phyloP scores from a whole-genome alignment of 1,284 basidiomycete genomes.

The Malassezia caprae region DNA sequence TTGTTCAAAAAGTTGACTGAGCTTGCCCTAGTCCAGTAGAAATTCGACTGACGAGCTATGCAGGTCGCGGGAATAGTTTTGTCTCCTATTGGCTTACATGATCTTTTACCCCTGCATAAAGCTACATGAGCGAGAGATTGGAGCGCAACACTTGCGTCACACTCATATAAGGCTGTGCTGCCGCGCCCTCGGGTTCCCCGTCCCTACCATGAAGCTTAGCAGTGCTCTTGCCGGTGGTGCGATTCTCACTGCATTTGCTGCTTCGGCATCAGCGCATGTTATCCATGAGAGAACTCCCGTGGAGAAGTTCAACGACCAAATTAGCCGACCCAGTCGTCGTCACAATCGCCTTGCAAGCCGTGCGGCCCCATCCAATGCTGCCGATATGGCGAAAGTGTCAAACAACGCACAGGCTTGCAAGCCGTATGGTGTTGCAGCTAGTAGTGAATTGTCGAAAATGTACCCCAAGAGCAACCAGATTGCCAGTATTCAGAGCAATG shows the following conservation, averaged over 20 bases:
- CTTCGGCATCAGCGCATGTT: not conserved
- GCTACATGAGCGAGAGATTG: not conserved
- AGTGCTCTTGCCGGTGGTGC: not conserved
- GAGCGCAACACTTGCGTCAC: not conserved
- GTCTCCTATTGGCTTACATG: not conserved
- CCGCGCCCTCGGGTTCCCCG: no score
- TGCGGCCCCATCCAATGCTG: not conserved
- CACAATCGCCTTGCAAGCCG: not conserved
- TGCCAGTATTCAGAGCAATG: slow-evolving; percentile 2
- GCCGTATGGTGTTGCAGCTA: not conserved
- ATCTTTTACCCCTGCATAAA: not conserved
- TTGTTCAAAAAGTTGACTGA: no score
- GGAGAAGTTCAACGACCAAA: not conserved
- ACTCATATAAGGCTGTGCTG: not conserved
- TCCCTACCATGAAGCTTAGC: not conserved
- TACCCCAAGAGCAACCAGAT: slow-evolving; percentile 25
- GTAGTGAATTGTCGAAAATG: slow-evolving; percentile 16
- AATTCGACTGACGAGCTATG: not conserved
- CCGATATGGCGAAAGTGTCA: not conserved
- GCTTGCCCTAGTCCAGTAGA: not conserved
- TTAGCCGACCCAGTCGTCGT: not conserved
- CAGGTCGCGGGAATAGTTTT: not conserved
- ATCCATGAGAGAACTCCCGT: not conserved
- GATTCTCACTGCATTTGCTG: not conserved
- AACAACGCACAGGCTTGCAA: slow-evolving; percentile 1